Base-by-base conservation (phyloP, 2,329 filamentous ascomycete species). In the Plenodomus lindquistii region DNA sequence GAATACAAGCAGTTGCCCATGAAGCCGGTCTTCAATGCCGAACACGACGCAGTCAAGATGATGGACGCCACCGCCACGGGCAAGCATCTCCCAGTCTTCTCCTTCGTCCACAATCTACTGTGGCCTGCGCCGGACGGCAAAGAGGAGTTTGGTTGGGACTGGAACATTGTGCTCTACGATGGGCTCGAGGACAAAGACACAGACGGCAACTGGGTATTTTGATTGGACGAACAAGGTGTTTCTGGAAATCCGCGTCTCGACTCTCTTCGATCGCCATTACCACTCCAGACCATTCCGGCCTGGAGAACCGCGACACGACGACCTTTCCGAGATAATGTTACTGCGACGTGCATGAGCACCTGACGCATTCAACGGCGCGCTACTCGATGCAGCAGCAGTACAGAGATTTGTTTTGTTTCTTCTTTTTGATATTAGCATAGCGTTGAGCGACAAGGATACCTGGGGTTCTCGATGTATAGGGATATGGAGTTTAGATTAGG, bases 151-250 rank as follows among this genome's bases (percentile, higher is more conserved):
- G 57, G 48, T 3, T 35, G 65, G 21, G 65, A 71, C n/a, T 70
- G 69, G 53, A 64, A 70, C 24, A 65, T 71, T 54, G 54, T 69
- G 2, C 52, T 71, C 8, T 71, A 67, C 51, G 65, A 71, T 38
- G 69, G 69, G 4, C 55, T 71, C 7, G 65, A 70, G 27, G 69
- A 71, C 38, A 44, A 50, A 40, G 66, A 71, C 31, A 62, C 56
- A 2, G 65, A 70, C 21, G 67, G 67, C 7, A 70, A 70, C 20
- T 71, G 69, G 69, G 51, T 70, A 38, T 70, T 70, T 50, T 67
- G 43, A 59, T 18, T 11, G n/a, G n/a, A n/a, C n/a, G n/a, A n/a
- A n/a, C n/a, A n/a, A n/a, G 21, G n/a, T 13, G 15, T 35, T 7
- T 39, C 27, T 38, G 38, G n/a, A n/a, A n/a, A n/a, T n/a, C n/a